A percentile compares a stretch with the other conserved stretches of the same genome.
Evolutionary conservation across 2,329 filamentous ascomycete genomes (phyloP).

Genomic region (Ophiostoma pallidulum): DNA sequence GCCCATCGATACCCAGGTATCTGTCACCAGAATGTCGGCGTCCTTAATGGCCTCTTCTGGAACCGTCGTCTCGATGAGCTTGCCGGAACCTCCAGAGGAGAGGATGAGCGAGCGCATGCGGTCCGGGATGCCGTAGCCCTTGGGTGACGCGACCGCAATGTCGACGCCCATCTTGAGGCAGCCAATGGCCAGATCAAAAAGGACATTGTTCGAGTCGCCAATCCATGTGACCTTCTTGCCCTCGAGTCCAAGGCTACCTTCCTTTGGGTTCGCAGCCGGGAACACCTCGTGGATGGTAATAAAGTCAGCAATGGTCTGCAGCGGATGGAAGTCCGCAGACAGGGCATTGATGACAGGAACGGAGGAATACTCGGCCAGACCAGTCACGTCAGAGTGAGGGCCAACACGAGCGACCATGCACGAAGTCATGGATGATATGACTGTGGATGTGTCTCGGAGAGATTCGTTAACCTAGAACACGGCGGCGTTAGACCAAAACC

Average conservation of each 20-base stretch:
- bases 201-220: slow-evolving; percentile 92
- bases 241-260: slow-evolving; percentile 53
- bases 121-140: slow-evolving; percentile 71
- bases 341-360: slow-evolving; percentile 83
- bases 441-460: slow-evolving; percentile 80
- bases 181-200: slow-evolving; percentile 85
- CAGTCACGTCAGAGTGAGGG: slow-evolving; percentile 63
- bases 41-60: slow-evolving; percentile 79
- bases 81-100: slow-evolving; percentile 47
- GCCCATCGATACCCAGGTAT: slow-evolving; percentile 98
- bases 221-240: slow-evolving; percentile 93
- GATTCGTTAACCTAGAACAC: slow-evolving; percentile 70
- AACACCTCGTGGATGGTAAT: slow-evolving; percentile 80
- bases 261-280: slow-evolving; percentile 33
- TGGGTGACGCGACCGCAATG: slow-evolving; percentile 76
- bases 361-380: slow-evolving; percentile 60
- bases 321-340: slow-evolving; percentile 83
- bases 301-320: slow-evolving; percentile 91
- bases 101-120: slow-evolving; percentile 65
- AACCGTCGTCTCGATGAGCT: slow-evolving; percentile 62
- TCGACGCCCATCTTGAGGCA: slow-evolving; percentile 81
- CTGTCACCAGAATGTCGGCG: slow-evolving; percentile 86
- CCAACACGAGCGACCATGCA: slow-evolving; percentile 74
- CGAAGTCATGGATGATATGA: slow-evolving; percentile 89
- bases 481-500: not conserved